Base-by-base conservation (phyloP, 495 filamentous ascomycete species). In the Penicillium taxi region DNA sequence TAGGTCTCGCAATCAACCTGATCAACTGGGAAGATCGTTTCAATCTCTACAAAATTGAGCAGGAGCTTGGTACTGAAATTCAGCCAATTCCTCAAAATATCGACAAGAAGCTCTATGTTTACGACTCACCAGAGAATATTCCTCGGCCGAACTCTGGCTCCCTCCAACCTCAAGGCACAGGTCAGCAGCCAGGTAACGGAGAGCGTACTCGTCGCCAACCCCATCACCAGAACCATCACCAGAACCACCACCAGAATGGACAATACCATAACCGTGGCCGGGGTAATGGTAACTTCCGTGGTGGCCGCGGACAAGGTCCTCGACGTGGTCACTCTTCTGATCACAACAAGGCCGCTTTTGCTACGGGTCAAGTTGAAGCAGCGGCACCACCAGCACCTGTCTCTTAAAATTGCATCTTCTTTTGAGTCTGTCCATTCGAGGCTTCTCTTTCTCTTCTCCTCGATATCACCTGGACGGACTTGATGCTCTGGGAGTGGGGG, bases 11-110 rank as follows among this genome's bases (percentile, higher is more conserved):
- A 33, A 99, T 99, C 61, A 99, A 99, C 56, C 72, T 99, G 50
- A 96, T 99, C 68, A 96, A 90, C 55, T 99, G 91, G 91, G 91
- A 96, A 41, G 91, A 99, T 58, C 80, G 91, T 18, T 96, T 94
- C 75, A 99, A 96, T 61, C 73, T 99, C 8, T 99, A 96, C 69
- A 93, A 89, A 56, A 96, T 99, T 52, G 91, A 99, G 58, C 85
- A 93, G 37, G 91, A 99, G 46, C 70, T 99, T 13, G 90, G 89
- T 26, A 96, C 91, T 5, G 93, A 99, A 63, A 99, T 99, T 46
- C 84, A 88, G 45, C 81, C 91, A 19, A 99, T 99, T 50, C 93
- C 93, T 17, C 74, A 78, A 26, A 81, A 77, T 41, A 99, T 99
- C 41, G 93, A 96, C 65, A 96, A 96, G 76, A 93, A 83, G 42